phyloP scores from a whole-genome alignment of 345 rosid genomes.

The Lepidium didymum region DNA sequence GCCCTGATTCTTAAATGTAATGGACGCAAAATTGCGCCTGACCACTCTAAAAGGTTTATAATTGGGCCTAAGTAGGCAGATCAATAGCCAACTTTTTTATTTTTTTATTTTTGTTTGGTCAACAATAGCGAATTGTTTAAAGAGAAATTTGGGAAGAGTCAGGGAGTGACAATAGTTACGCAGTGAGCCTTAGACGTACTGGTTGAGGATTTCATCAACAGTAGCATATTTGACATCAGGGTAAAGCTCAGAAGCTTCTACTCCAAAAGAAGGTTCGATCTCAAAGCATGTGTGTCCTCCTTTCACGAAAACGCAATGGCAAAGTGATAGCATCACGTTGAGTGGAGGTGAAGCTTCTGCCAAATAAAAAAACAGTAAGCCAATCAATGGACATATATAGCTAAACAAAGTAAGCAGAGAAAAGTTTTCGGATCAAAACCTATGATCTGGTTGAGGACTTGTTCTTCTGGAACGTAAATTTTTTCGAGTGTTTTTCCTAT shows the following conservation, averaged over 20 bases:
- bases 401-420: neutral
- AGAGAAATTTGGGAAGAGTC: neutral
- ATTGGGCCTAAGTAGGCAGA: neutral
- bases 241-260: constrained; percentile 45
- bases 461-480: constrained; percentile 45
- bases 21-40: too few relatives aligned
- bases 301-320: constrained; percentile 40
- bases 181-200: constrained; percentile 26
- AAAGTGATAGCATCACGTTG: constrained; percentile 31
- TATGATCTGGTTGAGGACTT: constrained; percentile 38
- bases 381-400: neutral
- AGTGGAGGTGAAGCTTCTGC: constrained; percentile 38
- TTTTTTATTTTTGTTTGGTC: too few relatives aligned
- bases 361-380: neutral
- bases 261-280: constrained; percentile 42
- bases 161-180: neutral
- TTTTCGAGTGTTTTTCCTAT: constrained; percentile 45
- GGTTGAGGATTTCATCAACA: constrained; percentile 39
- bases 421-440: constrained; percentile 22
- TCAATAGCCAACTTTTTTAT: too few relatives aligned
- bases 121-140: neutral
- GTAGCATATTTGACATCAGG: constrained; percentile 45
- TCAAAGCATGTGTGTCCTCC: constrained; percentile 47
- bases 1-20: too few relatives aligned
- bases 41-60: too few relatives aligned